Evolutionary conservation across 805 yeast genomes (phyloP), one percentile per base, ranked within the genome.

Genomic region (Saccharomycopsis fermentans): DNA sequence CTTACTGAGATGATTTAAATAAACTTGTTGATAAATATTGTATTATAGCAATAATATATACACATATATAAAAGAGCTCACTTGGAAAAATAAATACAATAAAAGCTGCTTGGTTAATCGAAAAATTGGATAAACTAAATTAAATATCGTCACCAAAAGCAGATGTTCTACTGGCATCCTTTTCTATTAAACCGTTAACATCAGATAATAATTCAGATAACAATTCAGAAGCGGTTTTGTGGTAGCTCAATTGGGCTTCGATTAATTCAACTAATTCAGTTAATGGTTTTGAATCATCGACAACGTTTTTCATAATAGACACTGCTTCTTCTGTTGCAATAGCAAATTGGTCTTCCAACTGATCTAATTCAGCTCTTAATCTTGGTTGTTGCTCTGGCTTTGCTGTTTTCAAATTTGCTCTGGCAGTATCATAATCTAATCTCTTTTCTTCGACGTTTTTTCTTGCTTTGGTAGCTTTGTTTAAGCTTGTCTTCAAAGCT

Each of bases 291-390:
- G 90, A 82, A 58, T 83, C 77, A 59, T 84, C 83, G 64, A 89
- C 80, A 32, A 86, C 91, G 68, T 84, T 83, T 74, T 84, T 88
- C 91, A 89, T 85, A 60, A 86, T 81, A 43, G 83, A 75, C 57
- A 88, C 89, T 43, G 96, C 94, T 67, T 86, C 94, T 73, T 89
- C 96, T 37, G 90, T 90, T 26, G 91, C 86, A 65, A 87, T 88
- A 53, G 94, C 96, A 70, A 89, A 89, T 67, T 86, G 91, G 67
- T 89, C 96, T 73, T 89, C 96, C 55, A 89, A 83, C 62, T 84
- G 81, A 71, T 89, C 96, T 79, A 89, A 84, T 63, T 82, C 80
- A 55, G 84, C 86, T 66, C 91, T 78, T 61, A 86, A 79, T 55
- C 83, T 83, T 17, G 91, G 89, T 68, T 85, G 86, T 71, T 83